Conservation (phyloP, 768 basidiomycete genomes). For the Butyriboletus loyo region DNA sequence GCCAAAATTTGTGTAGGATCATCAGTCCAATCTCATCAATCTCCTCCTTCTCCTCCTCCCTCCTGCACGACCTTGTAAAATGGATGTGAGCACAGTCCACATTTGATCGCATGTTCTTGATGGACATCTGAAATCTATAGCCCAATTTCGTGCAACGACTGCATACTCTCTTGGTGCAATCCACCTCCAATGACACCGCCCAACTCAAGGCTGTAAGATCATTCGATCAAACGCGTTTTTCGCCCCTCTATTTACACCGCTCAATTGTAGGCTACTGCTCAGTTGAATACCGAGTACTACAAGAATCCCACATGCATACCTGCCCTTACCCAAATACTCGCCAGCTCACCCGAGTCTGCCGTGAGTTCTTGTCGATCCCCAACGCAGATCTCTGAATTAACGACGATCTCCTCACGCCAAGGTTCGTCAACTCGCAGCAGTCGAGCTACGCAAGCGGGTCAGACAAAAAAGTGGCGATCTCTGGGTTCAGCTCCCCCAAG, state of each 20-base stretch:
- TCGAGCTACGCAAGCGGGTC: conserved; percentile 94
- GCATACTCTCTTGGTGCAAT: conserved; percentile 82
- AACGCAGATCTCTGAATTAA: conserved; percentile 7
- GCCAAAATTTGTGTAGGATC: conserved; percentile 48
- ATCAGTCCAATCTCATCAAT: conserved; percentile 29
- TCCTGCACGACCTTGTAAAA: conserved; percentile 21
- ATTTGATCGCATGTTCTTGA: not conserved
- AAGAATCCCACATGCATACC: conserved; percentile 88
- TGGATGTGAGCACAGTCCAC: conserved; percentile 28
- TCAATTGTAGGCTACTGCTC: conserved; percentile 73
- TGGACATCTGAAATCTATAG: conserved; percentile 34
- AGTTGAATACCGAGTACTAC: conserved; percentile 91
- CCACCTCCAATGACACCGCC: conserved; percentile 78
- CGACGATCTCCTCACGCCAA: conserved; percentile 30
- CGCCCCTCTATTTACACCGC: conserved; percentile 4
- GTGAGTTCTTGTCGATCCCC: conserved; percentile 47
- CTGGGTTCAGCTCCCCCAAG: conserved; percentile 71
- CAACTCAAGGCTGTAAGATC: conserved; percentile 81
- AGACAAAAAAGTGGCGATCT: conserved; percentile 72
- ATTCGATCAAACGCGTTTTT: conserved; percentile 26
- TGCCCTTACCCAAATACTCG: conserved; percentile 83
- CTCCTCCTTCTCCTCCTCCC: conserved; percentile 28
- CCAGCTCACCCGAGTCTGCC: conserved; percentile 76
- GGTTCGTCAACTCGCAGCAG: conserved; percentile 96
- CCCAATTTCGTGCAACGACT: conserved; percentile 74